Conservation (phyloP, 495 filamentous ascomycete genomes). For the Aspergillus sparsus region DNA sequence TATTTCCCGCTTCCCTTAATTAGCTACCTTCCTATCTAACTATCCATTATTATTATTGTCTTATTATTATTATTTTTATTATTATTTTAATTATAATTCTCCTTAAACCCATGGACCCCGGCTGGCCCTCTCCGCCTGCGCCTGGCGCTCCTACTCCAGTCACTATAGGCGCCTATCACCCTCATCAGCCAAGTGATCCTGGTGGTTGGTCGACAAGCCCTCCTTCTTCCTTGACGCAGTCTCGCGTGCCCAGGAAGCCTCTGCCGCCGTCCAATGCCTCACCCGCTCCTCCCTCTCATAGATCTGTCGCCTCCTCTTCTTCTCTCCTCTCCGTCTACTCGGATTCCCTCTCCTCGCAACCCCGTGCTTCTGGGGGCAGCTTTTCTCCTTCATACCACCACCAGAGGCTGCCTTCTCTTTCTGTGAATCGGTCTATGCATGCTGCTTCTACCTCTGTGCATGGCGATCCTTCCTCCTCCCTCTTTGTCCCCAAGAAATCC, state of each 20-base stretch:
- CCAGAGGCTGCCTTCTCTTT: constrained; percentile 6
- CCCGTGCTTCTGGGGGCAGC: constrained; percentile 16
- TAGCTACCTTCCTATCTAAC: not conserved
- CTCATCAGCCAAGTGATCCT: constrained; percentile 8
- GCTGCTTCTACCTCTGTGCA: constrained; percentile 30
- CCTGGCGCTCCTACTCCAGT: constrained; percentile 26
- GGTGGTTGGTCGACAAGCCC: constrained; percentile 17
- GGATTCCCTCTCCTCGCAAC: constrained; percentile 24
- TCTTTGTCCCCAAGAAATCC: constrained; percentile 40
- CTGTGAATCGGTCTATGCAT: constrained; percentile 5
- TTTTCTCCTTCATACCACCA: constrained; percentile 14
- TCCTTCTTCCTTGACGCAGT: constrained; percentile 23
- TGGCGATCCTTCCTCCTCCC: constrained; percentile 36
- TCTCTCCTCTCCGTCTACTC: constrained; percentile 31
- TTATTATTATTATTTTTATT: constrained; percentile 10
- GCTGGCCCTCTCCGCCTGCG: constrained; percentile 28
- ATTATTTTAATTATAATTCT: constrained; percentile 10
- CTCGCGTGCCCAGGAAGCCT: constrained; percentile 40
- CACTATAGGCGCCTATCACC: constrained; percentile 20
- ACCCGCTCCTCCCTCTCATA: constrained; percentile 30
- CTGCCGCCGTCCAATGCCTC: constrained; percentile 33
- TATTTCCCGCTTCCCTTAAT: constrained; percentile 10
- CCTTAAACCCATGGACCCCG: constrained; percentile 25
- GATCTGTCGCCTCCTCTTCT: constrained; percentile 24
- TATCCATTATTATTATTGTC: not conserved